A percentile compares a stretch with the other conserved stretches of the same genome.
These are phyloP conservation scores for Monosporascus sp. DNA, from an alignment of 2,329 filamentous ascomycete species.

Conservation along the genomic window DNA sequence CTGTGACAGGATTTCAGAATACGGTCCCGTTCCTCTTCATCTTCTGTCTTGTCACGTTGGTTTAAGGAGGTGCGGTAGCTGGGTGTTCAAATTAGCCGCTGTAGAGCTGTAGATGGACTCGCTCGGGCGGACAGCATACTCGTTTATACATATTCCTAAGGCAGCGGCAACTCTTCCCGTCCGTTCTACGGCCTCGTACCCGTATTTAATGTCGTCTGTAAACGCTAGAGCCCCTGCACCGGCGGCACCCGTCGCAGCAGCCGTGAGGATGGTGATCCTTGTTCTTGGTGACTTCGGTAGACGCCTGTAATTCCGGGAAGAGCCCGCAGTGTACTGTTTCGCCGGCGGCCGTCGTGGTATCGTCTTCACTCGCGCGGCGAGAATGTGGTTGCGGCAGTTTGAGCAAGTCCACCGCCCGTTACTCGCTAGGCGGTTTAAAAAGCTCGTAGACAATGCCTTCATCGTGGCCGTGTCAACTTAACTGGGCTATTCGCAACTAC, in stretches of 20 bases:
- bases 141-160: slow-evolving; percentile 79
- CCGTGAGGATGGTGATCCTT: slow-evolving; percentile 37
- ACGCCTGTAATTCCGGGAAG: slow-evolving; percentile 17
- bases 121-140: slow-evolving; percentile 47
- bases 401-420: slow-evolving; percentile 42
- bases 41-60: slow-evolving; percentile 54
- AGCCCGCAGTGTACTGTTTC: slow-evolving; percentile 18
- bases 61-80: slow-evolving; percentile 89
- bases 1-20: slow-evolving; percentile 81
- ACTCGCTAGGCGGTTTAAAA: slow-evolving; percentile 31
- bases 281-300: slow-evolving; percentile 13
- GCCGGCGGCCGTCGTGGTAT: slow-evolving; percentile 18
- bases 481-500: neutral
- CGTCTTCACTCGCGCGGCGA: neutral
- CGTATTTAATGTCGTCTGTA: slow-evolving; percentile 68
- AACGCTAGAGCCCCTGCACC: slow-evolving; percentile 49
- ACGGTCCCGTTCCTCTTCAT: slow-evolving; percentile 60
- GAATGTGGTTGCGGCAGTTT: slow-evolving; percentile 28
- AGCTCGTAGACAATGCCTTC: slow-evolving; percentile 36
- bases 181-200: slow-evolving; percentile 69
- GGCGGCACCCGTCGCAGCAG: slow-evolving; percentile 46
- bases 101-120: neutral
- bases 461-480: slow-evolving; percentile 25
- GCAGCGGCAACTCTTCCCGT: slow-evolving; percentile 73
- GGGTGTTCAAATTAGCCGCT: slow-evolving; percentile 6